These are phyloP conservation scores for Schoenoplectus triqueter DNA, from an alignment of 202 grass and related monocot genomes.

Conservation along the genomic window DNA sequence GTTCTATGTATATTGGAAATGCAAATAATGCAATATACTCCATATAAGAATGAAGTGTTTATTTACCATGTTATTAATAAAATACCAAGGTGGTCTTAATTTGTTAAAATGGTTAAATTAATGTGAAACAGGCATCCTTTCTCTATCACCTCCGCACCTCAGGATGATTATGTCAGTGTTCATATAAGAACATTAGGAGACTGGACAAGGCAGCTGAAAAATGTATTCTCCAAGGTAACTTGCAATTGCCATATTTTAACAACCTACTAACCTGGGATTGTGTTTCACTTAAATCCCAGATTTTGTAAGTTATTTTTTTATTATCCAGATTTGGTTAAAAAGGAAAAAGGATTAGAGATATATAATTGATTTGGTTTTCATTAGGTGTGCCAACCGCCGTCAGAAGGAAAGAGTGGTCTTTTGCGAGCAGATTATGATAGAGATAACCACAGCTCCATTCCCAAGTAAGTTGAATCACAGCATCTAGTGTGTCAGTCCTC, in stretches of 20 bases:
- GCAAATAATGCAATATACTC: background rate
- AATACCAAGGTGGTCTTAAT: background rate
- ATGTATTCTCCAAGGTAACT: constrained; percentile 74
- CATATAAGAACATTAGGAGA: constrained; percentile 93
- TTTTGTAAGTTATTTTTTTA: background rate
- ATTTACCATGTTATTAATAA: background rate
- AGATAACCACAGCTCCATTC: constrained; percentile 51
- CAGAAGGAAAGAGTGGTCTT: constrained; percentile 84
- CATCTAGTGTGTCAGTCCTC: constrained; percentile 16
- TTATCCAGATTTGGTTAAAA: background rate
- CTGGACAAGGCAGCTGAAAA: constrained; percentile 94
- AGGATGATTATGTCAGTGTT: constrained; percentile 86
- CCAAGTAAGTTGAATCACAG: constrained; percentile 51
- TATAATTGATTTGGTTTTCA: constrained; percentile 23
- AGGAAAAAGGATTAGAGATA: background rate
- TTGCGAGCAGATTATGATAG: constrained; percentile 83
- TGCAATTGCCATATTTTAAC: constrained; percentile 21
- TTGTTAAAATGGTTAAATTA: constrained; percentile 25
- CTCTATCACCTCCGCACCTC: constrained; percentile 88
- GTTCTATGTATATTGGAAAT: constrained; percentile 9
- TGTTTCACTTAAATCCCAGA: background rate
- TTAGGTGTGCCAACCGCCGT: constrained; percentile 82
- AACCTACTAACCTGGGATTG: background rate
- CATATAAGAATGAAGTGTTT: background rate
- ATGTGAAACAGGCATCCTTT: constrained; percentile 81